Evolutionary conservation across 1,284 basidiomycete genomes (phyloP), one percentile per base, ranked within the genome.

Genomic region (Melanopsichium pennsylvanicum): DNA sequence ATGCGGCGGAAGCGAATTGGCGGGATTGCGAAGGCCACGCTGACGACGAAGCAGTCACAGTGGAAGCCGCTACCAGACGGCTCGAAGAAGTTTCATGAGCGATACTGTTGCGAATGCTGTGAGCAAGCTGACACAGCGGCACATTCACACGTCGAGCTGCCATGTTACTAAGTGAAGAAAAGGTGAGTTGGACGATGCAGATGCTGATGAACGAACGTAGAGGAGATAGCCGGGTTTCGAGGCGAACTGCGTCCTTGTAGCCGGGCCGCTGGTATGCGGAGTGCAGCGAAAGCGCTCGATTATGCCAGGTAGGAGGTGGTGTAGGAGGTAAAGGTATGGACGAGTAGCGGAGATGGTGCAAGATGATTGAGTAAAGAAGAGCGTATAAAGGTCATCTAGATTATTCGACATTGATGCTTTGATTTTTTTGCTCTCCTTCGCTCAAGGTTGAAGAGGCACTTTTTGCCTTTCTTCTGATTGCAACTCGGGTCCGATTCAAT

Each of bases 401-500:
- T n/a, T n/a, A n/a, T n/a, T n/a, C n/a, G n/a, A n/a, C n/a, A n/a
- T n/a, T n/a, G n/a, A n/a, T n/a, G n/a, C n/a, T n/a, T 7, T 29
- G 8, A 29, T 29, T 29, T 29, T 29, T 29, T 29, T 29, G 27
- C 27, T 29, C 13, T 29, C n/a, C n/a, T n/a, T n/a, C n/a, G n/a
- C n/a, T n/a, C n/a, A 25, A 36, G 41, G 55, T 58, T 45, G 48
- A 51, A 37, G 49, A 47, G 47, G 44, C 49, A 52, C 43, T 49
- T 60, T 51, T 52, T 42, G 34, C 48, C 47, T 59, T 54, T 60
- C 44, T 54, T 47, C 45, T 39, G n/a, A 46, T 40, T 41, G n/a
- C 40, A 48, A 48, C 39, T 59, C 49, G 44, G 57, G 35, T 38
- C 45, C 57, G 49, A 39, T 16, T 49, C 22, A 4, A 19, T 11